Evolutionary conservation across 2,329 filamentous ascomycete species (phyloP).

Genomic region (Neurospora sp.): DNA sequence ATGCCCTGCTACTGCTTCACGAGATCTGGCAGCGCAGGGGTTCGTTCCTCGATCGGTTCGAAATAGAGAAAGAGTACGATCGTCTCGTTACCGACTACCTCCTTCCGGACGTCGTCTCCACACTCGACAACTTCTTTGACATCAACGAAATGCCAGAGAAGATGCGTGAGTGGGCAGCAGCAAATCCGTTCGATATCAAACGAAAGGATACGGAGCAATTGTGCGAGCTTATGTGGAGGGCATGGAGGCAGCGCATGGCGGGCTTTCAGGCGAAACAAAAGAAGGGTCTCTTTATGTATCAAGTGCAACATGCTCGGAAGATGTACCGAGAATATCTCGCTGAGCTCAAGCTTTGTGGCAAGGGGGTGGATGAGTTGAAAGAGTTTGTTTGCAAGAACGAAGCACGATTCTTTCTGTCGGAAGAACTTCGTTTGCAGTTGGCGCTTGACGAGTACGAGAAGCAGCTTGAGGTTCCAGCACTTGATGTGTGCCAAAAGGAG

Average conservation of each 20-base stretch:
- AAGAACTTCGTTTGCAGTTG: background rate
- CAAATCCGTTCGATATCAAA: background rate
- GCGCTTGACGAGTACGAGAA: background rate
- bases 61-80: background rate
- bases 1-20: background rate
- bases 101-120: background rate
- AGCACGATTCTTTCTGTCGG: background rate
- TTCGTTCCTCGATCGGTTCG: background rate
- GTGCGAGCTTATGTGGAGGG: background rate
- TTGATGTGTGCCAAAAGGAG: background rate
- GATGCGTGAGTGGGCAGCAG: background rate
- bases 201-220: background rate
- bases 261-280: background rate
- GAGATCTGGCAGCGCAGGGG: background rate
- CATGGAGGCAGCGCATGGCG: background rate
- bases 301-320: background rate
- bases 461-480: background rate
- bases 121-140: background rate
- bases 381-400: background rate
- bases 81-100: background rate
- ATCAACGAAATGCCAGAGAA: background rate
- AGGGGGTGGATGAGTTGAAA: background rate
- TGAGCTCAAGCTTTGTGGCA: background rate
- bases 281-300: background rate
- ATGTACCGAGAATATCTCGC: background rate